phyloP scores from a whole-genome alignment of 2,329 filamentous ascomycete genomes.

The Trichoderma atroviride region DNA sequence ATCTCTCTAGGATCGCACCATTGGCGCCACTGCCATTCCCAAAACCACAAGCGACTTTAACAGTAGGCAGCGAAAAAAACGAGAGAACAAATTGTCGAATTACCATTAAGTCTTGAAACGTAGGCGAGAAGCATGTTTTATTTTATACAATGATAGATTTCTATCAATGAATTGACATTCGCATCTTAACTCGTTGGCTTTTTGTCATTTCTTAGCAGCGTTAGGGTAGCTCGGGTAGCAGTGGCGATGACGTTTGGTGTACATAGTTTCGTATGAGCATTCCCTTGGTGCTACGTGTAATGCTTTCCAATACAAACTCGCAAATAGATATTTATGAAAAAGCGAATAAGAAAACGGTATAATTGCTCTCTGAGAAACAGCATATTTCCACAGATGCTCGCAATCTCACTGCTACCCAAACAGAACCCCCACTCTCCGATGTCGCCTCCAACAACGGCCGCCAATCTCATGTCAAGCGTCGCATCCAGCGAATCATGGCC shows the following conservation, averaged over 20 bases:
- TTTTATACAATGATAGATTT: background rate
- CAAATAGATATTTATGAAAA: no score
- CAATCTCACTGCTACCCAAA: background rate
- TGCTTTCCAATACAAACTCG: no score
- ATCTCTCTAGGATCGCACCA: background rate
- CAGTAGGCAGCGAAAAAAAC: background rate
- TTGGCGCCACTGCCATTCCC: slow-evolving; percentile 35
- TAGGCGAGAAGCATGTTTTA: background rate
- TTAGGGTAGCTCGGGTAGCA: background rate
- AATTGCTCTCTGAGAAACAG: no score
- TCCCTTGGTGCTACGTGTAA: background rate
- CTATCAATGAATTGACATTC: background rate
- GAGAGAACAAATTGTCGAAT: no score
- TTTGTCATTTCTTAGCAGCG: no score
- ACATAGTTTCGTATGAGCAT: background rate
- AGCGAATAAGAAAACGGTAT: no score
- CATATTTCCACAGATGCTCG: no score
- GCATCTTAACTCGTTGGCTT: background rate
- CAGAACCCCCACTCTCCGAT: background rate
- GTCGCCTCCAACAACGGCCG: background rate
- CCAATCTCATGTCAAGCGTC: background rate
- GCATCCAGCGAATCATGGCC: background rate
- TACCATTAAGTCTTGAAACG: background rate
- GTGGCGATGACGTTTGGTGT: background rate
- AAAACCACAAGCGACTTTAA: slow-evolving; percentile 40